Evolutionary conservation across 1,284 basidiomycete species (phyloP), one percentile per base, ranked within the genome.

Genomic region (Tilletiaria anomala): DNA sequence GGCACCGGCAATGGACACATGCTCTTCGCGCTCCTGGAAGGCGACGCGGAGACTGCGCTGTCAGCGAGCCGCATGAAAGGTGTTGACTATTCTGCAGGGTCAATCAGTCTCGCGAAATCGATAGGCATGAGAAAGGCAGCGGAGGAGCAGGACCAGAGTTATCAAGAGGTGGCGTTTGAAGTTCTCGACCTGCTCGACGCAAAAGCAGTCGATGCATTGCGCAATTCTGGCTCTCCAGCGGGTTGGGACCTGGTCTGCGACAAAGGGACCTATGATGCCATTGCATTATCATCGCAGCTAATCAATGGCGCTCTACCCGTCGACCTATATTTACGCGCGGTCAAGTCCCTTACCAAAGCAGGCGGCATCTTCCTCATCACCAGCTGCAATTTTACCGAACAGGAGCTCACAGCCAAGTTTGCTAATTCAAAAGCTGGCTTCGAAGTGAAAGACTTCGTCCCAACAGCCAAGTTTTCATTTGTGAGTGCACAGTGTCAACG

Each of bases 1-100:
- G 86, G 85, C 15, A 78, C 77, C 43, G 84, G 85, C 1, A 89
- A 89, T 54, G 86, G 85, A n/a, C 76, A 79, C 5, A 70, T 89
- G 10, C 73, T 86, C 4, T 80, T 87, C 51, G 77, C 78, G 0
- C 73, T 89, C 29, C 33, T 58, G 33, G 77, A 81, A 35, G 78
- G 75, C 0, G 78, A 79, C 2, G 83, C 84, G 61, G 59, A 72
- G 14, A 55, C 75, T 0, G 58, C 62, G 10, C 26, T n/a, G 10
- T 29, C 26, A n/a, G 10, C 26, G n/a, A n/a, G 10, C 11, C 67
- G 56, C 15, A 69, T 88, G 14, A 70, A 72, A n/a, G 85, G 86
- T 1, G 73, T 88, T 35, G 85, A 89, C 65, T 89, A 88, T 65
- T 84, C 82, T 45, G 59, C 71, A 6, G 79, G 77, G 35, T 83